Conservation (phyloP, 306 rosid species). For the Alnus glutinosa region DNA sequence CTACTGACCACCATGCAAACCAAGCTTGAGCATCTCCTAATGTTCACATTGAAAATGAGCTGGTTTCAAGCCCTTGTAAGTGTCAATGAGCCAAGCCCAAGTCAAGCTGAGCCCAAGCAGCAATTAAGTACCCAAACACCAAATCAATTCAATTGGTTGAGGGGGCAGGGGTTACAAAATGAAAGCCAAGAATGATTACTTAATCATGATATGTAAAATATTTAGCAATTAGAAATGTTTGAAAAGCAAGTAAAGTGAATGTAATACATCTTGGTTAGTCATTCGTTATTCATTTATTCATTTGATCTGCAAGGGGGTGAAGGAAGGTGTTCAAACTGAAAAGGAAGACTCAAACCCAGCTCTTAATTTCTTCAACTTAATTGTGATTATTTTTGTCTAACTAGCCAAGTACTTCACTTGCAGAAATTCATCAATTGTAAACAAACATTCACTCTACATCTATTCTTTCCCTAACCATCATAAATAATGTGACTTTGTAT, state of each 20-base stretch:
- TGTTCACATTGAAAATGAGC: not conserved
- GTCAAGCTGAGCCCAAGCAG: not conserved
- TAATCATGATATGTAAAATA: not conserved
- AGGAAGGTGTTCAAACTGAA: not conserved
- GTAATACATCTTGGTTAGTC: not conserved
- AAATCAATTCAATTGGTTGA: not conserved
- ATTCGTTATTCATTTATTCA: not conserved
- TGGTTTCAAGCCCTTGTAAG: not conserved
- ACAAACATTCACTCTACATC: not conserved
- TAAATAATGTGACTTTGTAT: constrained; percentile 9
- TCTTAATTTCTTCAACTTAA: not conserved
- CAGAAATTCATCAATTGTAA: not conserved
- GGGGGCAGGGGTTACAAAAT: not conserved
- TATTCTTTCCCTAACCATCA: not conserved
- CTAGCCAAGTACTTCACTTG: not conserved
- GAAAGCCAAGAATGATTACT: not conserved
- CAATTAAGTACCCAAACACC: not conserved
- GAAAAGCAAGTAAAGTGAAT: not conserved
- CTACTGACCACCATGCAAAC: not conserved
- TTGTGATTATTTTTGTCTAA: too few relatives aligned
- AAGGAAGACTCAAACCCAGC: too few relatives aligned
- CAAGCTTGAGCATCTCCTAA: not conserved
- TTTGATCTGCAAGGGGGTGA: not conserved
- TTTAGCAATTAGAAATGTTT: not conserved
- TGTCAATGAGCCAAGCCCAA: not conserved